Percentiles rank a stretch among this genome's conserved stretches.
Evolutionary conservation across 1,284 basidiomycete genomes (phyloP).

Genomic region (Malassezia globosa): DNA sequence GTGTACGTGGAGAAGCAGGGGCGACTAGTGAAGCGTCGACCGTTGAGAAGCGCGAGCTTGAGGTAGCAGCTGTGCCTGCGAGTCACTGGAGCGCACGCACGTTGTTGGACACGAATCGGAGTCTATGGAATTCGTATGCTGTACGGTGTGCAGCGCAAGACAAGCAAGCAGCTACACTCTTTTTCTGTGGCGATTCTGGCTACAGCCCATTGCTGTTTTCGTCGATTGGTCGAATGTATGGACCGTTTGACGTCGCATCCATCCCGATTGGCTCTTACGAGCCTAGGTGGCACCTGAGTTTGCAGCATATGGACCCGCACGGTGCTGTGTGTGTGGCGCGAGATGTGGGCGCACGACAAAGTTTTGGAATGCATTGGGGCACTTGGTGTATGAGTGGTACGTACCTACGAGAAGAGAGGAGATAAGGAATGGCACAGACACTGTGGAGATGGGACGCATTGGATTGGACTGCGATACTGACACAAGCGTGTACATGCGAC

Average conservation of each 20-base stretch:
- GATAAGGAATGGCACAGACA: no score
- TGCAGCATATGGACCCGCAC: constrained; percentile 32
- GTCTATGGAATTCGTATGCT: constrained; percentile 47
- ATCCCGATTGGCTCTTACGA: constrained; percentile 50
- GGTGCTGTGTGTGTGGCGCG: constrained; percentile 27
- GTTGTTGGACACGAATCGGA: constrained; percentile 50
- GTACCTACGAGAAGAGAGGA: no score
- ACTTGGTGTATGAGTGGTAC: constrained; percentile 51
- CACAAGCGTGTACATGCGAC: no score
- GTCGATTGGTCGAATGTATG: constrained; percentile 49
- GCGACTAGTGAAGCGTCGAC: neutral
- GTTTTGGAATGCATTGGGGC: constrained; percentile 50
- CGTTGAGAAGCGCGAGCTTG: constrained; percentile 14
- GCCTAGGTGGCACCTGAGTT: constrained; percentile 33
- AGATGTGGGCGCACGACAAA: constrained; percentile 29
- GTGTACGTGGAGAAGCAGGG: constrained; percentile 7
- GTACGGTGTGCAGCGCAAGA: constrained; percentile 12
- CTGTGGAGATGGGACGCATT: no score
- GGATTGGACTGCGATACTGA: constrained; percentile 23
- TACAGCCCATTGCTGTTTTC: constrained; percentile 49
- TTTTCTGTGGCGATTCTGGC: constrained; percentile 49
- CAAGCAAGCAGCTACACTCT: constrained; percentile 15
- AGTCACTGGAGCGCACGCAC: constrained; percentile 51
- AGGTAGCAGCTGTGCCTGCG: constrained; percentile 27
- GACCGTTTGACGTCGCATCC: constrained; percentile 49